Conservation (phyloP, 106 monocot species). For the Allium fistulosum region DNA sequence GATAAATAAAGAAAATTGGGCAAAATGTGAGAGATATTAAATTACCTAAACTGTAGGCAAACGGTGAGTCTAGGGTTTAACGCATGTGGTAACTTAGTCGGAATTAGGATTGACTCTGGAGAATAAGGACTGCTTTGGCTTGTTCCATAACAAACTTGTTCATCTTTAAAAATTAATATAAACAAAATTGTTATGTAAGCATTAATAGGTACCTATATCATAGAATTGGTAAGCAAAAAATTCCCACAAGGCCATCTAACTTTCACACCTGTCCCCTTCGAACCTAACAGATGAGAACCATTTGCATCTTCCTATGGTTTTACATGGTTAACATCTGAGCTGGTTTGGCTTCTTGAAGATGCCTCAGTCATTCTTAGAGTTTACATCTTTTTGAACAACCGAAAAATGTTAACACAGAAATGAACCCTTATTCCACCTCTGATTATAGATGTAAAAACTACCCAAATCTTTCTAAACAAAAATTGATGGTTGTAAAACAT, state of each 20-base stretch:
- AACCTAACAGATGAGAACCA: constrained; percentile 25
- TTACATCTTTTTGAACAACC: constrained; percentile 63
- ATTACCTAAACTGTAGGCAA: too few species aligned
- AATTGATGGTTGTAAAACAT: not conserved
- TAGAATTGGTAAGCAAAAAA: constrained; percentile 49
- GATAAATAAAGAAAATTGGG: too few species aligned
- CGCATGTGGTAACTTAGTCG: too few species aligned
- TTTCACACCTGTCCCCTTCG: constrained; percentile 16
- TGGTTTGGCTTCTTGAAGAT: constrained; percentile 36
- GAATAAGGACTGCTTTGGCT: too few species aligned
- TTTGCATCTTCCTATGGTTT: constrained; percentile 47
- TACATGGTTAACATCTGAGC: constrained; percentile 24
- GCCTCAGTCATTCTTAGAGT: constrained; percentile 41
- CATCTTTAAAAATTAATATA: too few species aligned
- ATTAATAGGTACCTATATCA: constrained; percentile 55
- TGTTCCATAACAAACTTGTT: too few species aligned
- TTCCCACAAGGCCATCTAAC: constrained; percentile 77
- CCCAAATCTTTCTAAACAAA: not conserved
- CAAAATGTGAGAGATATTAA: too few species aligned
- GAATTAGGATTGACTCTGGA: too few species aligned
- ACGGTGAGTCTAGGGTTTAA: too few species aligned
- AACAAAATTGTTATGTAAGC: too few species aligned
- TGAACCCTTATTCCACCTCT: not conserved
- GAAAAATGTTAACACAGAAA: constrained; percentile 3
- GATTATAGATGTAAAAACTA: not conserved